Conservation (phyloP, 2,329 filamentous ascomycete genomes). For the Penicillium sp. region DNA sequence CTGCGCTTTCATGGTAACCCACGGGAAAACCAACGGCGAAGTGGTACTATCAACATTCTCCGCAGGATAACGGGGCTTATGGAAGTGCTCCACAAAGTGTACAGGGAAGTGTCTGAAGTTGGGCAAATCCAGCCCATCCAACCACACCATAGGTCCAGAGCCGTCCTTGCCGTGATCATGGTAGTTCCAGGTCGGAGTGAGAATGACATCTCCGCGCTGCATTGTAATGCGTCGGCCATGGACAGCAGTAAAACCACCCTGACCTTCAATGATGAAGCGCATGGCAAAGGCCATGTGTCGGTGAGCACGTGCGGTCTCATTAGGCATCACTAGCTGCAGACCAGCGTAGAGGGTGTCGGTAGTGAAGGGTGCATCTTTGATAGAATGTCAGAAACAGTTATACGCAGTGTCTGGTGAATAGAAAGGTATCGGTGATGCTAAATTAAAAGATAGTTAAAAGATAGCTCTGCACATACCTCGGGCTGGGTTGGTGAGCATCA, state of each 20-base stretch:
- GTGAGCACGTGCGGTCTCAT: constrained; percentile 56
- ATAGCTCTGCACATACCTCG: constrained; percentile 20
- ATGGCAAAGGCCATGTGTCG: constrained; percentile 57
- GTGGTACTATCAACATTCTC: constrained; percentile 41
- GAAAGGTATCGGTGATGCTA: not conserved
- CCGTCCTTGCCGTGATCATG: constrained; percentile 62
- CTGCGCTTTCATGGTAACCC: constrained; percentile 45
- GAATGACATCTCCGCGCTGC: constrained; percentile 54
- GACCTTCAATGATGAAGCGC: constrained; percentile 58
- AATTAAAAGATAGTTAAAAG: too few relatives aligned
- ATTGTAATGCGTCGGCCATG: constrained; percentile 55
- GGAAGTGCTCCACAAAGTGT: constrained; percentile 55
- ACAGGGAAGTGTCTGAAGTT: constrained; percentile 52
- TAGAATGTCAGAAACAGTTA: not conserved
- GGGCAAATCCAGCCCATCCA: constrained; percentile 57
- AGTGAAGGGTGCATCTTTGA: constrained; percentile 52
- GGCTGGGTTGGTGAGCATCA: constrained; percentile 44
- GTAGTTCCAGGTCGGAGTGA: constrained; percentile 60
- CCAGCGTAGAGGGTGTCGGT: constrained; percentile 60
- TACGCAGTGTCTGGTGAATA: not conserved
- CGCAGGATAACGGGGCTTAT: constrained; percentile 50
- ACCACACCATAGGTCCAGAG: constrained; percentile 55
- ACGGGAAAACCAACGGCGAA: constrained; percentile 50
- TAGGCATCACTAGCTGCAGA: constrained; percentile 57
- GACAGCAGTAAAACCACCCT: constrained; percentile 57